Conservation (phyloP, 331 rosid species). For the Telfairia occidentalis region DNA sequence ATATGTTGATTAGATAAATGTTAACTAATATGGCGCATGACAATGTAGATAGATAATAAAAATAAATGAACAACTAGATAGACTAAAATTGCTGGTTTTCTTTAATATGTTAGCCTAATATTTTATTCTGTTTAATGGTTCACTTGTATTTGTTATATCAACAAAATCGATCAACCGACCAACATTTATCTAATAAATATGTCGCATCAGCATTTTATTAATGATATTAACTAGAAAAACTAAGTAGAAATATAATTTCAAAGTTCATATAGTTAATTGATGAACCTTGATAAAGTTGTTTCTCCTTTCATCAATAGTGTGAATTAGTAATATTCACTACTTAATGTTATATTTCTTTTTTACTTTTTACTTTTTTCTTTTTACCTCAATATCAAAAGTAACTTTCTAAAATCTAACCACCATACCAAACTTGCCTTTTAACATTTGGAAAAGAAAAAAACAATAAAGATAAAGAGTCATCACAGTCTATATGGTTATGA, state of each 20-base stretch:
- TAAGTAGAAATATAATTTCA: too few species aligned
- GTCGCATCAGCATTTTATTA: too few species aligned
- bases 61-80: not conserved
- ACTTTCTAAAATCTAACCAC: not conserved
- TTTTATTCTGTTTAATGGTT: too few species aligned
- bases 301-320: not conserved
- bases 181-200: too few species aligned
- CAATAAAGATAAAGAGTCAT: not conserved
- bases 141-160: not conserved
- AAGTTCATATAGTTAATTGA: too few species aligned
- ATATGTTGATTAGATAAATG: not conserved
- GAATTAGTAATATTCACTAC: not conserved
- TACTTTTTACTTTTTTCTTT: not conserved
- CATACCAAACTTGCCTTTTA: not conserved
- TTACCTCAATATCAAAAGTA: not conserved
- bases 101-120: too few species aligned
- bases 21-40: too few species aligned
- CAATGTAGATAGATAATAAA: too few species aligned
- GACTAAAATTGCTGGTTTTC: too few species aligned
- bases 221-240: too few species aligned
- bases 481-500: constrained; percentile 5
- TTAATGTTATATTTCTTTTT: not conserved
- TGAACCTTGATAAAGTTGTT: not conserved
- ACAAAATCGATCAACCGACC: too few species aligned
- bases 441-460: not conserved